Evolutionary conservation across 352 stramenopile species (phyloP), one percentile per base, ranked within the genome.

Genomic region (Phytophthora nicotianae): DNA sequence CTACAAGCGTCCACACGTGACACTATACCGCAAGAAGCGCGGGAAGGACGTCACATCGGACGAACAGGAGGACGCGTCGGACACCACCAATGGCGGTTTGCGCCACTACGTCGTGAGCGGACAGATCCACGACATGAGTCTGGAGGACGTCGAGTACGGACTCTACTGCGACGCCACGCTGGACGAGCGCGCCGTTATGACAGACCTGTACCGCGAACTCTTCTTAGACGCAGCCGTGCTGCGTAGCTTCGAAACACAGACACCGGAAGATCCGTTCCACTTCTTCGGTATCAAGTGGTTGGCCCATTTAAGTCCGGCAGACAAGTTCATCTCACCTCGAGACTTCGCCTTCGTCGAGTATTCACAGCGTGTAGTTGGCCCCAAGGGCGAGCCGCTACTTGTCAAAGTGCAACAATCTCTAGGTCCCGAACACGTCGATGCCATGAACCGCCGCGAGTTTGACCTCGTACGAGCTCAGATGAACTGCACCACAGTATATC

Each of bases 281-380:
- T 83, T 81, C 57, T 81, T 83, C 33, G 70, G 70, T 20, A 72
- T 80, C 50, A 80, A 84, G 49, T 84, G 75, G 75, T 56, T 84
- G 33, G 75, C 72, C 1, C 65, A 76, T 29, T 50, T 76, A n/a
- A 74, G 70, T 8, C 67, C 72, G 0, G 70, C 58, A n/a, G 75
- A 78, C 61, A 84, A 82, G 72, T 74, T 81, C 58, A 60, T 81
- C 17, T 79, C 73, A 16, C 71, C 70, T n/a, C 72, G 75, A 8
- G 75, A 84, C 38, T 81, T 78, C 37, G 72, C 70, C 20, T 84
- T 75, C 40, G 50, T 84, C 17, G 72, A 84, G 54, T 84, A 80
- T 45, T 80, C 70, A 11, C 66, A 62, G 13, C 60, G 70, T 27
- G 58, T 78, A 9, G 45, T 62, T 5, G 74, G 77, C 26, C 56